Evolutionary conservation across 345 rosid species (phyloP).

Genomic region (Eucalyptus cladocalyx): DNA sequence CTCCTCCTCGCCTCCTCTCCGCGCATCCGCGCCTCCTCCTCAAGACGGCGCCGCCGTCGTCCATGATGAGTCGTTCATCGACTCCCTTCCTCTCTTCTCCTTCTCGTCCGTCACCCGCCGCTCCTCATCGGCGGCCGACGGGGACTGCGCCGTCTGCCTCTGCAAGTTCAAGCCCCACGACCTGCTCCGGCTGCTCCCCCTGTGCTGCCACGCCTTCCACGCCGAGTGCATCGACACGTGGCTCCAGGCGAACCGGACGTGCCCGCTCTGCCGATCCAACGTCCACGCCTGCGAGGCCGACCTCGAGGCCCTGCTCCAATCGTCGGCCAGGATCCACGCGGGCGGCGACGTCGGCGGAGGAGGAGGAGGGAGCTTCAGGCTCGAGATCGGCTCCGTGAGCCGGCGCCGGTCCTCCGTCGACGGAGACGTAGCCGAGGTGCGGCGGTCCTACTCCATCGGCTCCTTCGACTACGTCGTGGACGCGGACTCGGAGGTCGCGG

Average conservation of each 20-base stretch:
- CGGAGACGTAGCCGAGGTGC: slow-evolving; percentile 6
- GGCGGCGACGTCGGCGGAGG: neutral
- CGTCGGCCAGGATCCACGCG: neutral
- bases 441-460: slow-evolving; percentile 65
- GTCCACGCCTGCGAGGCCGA: slow-evolving; percentile 59
- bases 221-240: slow-evolving; percentile 70
- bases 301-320: slow-evolving; percentile 19
- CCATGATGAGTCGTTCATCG: slow-evolving; percentile 26
- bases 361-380: slow-evolving; percentile 36
- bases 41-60: neutral
- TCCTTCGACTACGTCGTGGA: slow-evolving; percentile 83
- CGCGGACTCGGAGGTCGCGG: slow-evolving; percentile 45
- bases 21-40: neutral
- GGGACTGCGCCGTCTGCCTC: slow-evolving; percentile 83
- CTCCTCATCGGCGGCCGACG: slow-evolving; percentile 12
- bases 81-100: slow-evolving; percentile 73
- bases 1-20: neutral
- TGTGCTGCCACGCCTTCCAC: slow-evolving; percentile 93
- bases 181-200: slow-evolving; percentile 76
- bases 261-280: slow-evolving; percentile 88
- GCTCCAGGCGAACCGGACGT: slow-evolving; percentile 59
- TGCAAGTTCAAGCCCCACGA: slow-evolving; percentile 66
- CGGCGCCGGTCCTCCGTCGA: slow-evolving; percentile 19
- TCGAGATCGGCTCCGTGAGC: slow-evolving; percentile 90
- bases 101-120: slow-evolving; percentile 62